Evolutionary conservation across 1,284 basidiomycete species (phyloP).

Genomic region (Sanguinoderma infundibulare): DNA sequence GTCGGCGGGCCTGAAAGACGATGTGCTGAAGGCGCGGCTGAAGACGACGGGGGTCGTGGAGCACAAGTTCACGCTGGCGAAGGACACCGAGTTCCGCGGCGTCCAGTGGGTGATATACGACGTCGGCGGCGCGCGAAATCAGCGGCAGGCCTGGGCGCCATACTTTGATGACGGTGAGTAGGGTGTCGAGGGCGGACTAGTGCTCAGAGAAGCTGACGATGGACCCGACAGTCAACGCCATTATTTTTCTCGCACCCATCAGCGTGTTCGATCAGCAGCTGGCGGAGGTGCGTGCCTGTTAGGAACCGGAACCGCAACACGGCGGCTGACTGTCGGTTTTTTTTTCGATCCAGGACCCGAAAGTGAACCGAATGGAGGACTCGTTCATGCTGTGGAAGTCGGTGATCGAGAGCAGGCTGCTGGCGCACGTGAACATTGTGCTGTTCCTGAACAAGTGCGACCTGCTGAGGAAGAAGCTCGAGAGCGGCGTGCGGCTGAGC

Average conservation of each 20-base stretch:
- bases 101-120: conserved; percentile 81
- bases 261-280: conserved; percentile 84
- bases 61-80: conserved; percentile 67
- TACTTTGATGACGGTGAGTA: conserved; percentile 77
- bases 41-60: conserved; percentile 82
- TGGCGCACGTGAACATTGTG: conserved; percentile 71
- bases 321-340: background rate
- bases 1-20: conserved; percentile 47
- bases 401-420: conserved; percentile 70
- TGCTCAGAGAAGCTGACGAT: background rate
- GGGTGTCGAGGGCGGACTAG: conserved; percentile 18
- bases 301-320: too few relatives aligned
- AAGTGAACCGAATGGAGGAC: conserved; percentile 77
- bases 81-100: conserved; percentile 57
- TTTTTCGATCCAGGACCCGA: conserved; percentile 54
- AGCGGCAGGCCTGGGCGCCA: conserved; percentile 81
- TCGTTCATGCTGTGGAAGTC: conserved; percentile 72
- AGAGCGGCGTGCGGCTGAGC: conserved; percentile 70
- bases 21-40: conserved; percentile 73
- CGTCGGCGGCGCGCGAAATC: conserved; percentile 77
- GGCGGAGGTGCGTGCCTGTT: conserved; percentile 56
- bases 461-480: conserved; percentile 76
- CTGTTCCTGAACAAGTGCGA: conserved; percentile 83
- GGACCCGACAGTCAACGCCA: conserved; percentile 68
- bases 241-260: conserved; percentile 84